Percentiles rank a stretch among this genome's conserved stretches.
Evolutionary conservation across 73 alveolate genomes (phyloP).

Genomic region (Stentor coeruleus): DNA sequence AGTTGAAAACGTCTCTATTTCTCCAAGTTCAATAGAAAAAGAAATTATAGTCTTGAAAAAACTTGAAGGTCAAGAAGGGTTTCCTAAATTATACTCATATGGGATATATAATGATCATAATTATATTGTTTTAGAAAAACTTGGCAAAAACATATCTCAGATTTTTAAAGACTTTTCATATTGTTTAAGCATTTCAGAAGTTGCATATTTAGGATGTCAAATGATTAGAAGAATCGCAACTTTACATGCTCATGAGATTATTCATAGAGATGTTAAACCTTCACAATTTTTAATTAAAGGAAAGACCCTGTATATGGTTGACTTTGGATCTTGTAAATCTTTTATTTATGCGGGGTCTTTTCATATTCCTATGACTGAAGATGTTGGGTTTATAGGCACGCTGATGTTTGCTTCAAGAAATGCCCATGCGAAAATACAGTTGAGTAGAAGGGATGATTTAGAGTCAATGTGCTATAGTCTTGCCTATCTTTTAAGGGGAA

Average conservation of each 20-base stretch:
- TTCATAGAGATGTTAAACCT: constrained; percentile 38
- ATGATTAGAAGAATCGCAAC: constrained; percentile 31
- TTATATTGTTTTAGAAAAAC: too few relatives aligned
- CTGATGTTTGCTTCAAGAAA: not conserved
- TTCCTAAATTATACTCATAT: not conserved
- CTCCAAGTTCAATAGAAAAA: not conserved
- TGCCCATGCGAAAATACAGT: not conserved
- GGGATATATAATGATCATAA: too few relatives aligned
- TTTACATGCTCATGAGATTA: constrained; percentile 37
- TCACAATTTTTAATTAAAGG: not conserved
- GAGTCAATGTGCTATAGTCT: not conserved
- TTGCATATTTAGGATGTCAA: constrained; percentile 6
- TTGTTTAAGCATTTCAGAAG: too few relatives aligned
- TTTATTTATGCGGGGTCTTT: not conserved
- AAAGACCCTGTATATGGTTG: not conserved
- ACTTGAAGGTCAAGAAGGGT: not conserved
- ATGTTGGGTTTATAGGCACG: not conserved
- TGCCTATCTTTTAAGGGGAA: not conserved
- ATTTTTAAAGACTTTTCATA: too few relatives aligned
- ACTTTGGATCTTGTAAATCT: not conserved
- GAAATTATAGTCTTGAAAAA: not conserved
- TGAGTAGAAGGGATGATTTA: constrained; percentile 8
- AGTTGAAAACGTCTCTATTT: not conserved
- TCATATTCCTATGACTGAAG: not conserved
- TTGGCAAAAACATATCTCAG: too few relatives aligned